These are phyloP conservation scores for Limonomyces culmigenus DNA, from an alignment of 1,284 basidiomycete genomes.

Conservation along the genomic window DNA sequence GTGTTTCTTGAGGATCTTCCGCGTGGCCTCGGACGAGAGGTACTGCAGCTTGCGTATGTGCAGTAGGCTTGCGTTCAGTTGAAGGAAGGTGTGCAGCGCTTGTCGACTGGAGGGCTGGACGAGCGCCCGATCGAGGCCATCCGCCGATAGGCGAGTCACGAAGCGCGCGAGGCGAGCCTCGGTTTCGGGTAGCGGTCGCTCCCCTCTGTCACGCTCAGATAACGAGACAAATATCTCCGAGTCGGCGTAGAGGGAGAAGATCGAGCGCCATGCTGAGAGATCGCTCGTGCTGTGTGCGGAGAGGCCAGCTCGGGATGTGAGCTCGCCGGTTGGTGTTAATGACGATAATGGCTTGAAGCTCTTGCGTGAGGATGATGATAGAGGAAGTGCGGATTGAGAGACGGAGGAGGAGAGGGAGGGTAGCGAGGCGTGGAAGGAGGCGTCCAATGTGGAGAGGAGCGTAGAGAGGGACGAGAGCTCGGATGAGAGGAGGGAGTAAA, in stretches of 20 bases:
- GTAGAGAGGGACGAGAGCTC: too few relatives aligned
- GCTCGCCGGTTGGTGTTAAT: constrained; percentile 55
- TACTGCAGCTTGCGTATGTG: constrained; percentile 63
- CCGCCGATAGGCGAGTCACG: constrained; percentile 46
- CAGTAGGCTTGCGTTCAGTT: constrained; percentile 69
- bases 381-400: too few relatives aligned
- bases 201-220: constrained; percentile 59
- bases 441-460: too few relatives aligned
- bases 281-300: constrained; percentile 38
- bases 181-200: constrained; percentile 57
- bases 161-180: constrained; percentile 62
- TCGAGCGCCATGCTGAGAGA: constrained; percentile 84
- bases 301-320: constrained; percentile 39
- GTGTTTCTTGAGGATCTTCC: constrained; percentile 91
- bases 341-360: constrained; percentile 49
- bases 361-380: too few relatives aligned
- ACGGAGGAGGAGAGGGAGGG: too few relatives aligned
- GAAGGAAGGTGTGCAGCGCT: constrained; percentile 67
- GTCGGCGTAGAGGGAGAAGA: constrained; percentile 82
- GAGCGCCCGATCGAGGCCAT: too few relatives aligned
- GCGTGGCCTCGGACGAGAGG: constrained; percentile 78
- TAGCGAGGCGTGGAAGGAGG: too few relatives aligned
- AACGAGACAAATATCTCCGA: constrained; percentile 75
- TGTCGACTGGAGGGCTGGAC: too few relatives aligned
- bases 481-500: too few relatives aligned